Conservation (phyloP, 345 rosid genomes). For the Corymbia maculata region DNA sequence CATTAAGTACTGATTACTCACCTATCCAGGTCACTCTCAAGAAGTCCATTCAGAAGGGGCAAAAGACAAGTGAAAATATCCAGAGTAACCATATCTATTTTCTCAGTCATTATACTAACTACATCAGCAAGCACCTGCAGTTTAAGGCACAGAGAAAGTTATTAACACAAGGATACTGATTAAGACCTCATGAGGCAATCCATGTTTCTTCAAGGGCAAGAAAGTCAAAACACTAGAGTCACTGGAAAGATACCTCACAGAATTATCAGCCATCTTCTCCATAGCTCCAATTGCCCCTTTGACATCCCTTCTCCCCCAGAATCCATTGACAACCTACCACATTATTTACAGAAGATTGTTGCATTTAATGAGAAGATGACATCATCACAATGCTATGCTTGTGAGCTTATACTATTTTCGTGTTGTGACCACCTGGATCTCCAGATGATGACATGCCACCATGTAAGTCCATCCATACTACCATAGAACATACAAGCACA, state of each 20-base stretch:
- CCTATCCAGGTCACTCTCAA: slow-evolving; percentile 87
- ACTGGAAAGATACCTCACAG: slow-evolving; percentile 40
- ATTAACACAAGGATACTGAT: not conserved
- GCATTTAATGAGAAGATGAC: not conserved
- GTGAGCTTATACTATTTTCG: not conserved
- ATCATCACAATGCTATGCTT: not conserved
- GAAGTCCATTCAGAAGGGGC: slow-evolving; percentile 69
- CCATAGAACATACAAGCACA: not conserved
- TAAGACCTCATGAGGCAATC: not conserved
- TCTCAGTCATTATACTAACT: slow-evolving; percentile 47
- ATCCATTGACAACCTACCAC: slow-evolving; percentile 66
- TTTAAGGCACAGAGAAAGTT: not conserved
- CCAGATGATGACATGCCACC: not conserved
- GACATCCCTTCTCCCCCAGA: slow-evolving; percentile 83
- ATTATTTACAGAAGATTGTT: not conserved
- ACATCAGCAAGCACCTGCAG: slow-evolving; percentile 86
- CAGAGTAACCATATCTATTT: slow-evolving; percentile 65
- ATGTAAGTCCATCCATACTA: not conserved
- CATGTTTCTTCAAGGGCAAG: not conserved
- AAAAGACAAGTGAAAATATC: slow-evolving; percentile 81
- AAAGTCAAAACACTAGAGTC: not conserved
- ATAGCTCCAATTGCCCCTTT: slow-evolving; percentile 64
- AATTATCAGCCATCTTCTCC: slow-evolving; percentile 94
- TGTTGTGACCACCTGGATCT: not conserved
- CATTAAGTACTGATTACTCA: slow-evolving; percentile 10